Evolutionary conservation across 495 filamentous ascomycete genomes (phyloP).

Genomic region (Penicillium simplicissimum): DNA sequence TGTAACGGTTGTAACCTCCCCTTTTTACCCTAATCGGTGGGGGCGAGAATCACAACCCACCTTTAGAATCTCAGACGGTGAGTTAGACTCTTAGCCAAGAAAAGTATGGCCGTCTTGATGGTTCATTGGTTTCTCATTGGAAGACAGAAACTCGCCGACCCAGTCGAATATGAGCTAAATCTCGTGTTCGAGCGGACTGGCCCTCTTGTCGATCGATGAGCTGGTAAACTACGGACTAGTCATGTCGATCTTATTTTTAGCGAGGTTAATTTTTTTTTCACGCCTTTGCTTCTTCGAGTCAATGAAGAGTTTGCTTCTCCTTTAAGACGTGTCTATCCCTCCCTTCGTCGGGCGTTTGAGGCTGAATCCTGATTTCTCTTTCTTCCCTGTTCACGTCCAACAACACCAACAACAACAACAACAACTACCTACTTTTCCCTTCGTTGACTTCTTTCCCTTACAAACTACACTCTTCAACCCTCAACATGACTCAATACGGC

Average conservation of each 20-base stretch:
- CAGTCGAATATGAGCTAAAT: background rate
- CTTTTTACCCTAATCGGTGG: slow-evolving; percentile 1
- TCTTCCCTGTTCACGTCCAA: background rate
- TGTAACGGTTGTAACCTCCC: background rate
- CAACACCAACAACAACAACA: background rate
- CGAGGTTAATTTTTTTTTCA: background rate
- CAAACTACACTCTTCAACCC: background rate
- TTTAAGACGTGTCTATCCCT: background rate
- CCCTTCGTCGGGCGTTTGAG: background rate
- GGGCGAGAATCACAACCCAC: background rate
- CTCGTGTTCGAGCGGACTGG: slow-evolving; percentile 1
- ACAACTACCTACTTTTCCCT: background rate
- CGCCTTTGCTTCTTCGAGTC: background rate
- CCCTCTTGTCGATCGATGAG: background rate
- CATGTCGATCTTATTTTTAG: slow-evolving; percentile 7
- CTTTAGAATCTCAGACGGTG: background rate
- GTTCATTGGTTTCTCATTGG: background rate
- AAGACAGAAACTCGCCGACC: background rate
- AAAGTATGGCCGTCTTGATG: background rate
- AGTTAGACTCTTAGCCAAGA: background rate
- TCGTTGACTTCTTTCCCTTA: background rate
- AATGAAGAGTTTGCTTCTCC: background rate
- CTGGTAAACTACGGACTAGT: slow-evolving; percentile 1
- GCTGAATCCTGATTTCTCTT: background rate
- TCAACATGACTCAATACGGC: slow-evolving; percentile 3